phyloP scores from a whole-genome alignment of 345 rosid genomes.

The Lepidium didymum region DNA sequence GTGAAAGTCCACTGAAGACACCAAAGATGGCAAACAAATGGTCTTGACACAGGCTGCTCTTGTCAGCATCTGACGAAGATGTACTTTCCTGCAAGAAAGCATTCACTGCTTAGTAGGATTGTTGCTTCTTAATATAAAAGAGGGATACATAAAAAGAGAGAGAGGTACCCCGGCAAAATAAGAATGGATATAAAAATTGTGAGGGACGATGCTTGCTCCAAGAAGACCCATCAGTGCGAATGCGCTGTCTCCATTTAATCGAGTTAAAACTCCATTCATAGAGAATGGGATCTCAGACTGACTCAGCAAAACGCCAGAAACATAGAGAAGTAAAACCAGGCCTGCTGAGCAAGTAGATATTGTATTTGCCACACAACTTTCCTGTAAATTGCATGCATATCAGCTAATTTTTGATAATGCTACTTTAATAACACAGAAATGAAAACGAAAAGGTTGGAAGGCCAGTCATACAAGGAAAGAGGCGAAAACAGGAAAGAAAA shows the following conservation, averaged over 20 bases:
- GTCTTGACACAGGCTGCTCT: slow-evolving; percentile 55
- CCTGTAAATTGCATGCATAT: slow-evolving; percentile 40
- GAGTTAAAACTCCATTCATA: slow-evolving; percentile 44
- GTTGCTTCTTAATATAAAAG: not conserved
- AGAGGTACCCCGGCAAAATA: slow-evolving; percentile 63
- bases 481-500: slow-evolving; percentile 71
- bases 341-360: slow-evolving; percentile 51
- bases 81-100: slow-evolving; percentile 45
- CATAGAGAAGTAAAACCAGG: slow-evolving; percentile 50
- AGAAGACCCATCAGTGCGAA: slow-evolving; percentile 91
- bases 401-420: slow-evolving; percentile 10
- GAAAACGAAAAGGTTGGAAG: not conserved
- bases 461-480: slow-evolving; percentile 55
- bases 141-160: not conserved
- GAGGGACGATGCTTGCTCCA: slow-evolving; percentile 96
- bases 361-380: slow-evolving; percentile 50
- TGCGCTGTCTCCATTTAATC: slow-evolving; percentile 66
- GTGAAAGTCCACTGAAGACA: slow-evolving; percentile 60
- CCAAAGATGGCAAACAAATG: slow-evolving; percentile 71
- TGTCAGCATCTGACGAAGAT: slow-evolving; percentile 39
- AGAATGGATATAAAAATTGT: slow-evolving; percentile 95
- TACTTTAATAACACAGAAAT: not conserved
- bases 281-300: slow-evolving; percentile 75
- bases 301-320: slow-evolving; percentile 61
- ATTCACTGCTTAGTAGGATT: slow-evolving; percentile 11